Base-by-base conservation (phyloP, 768 basidiomycete species). In the Trametes cubensis region DNA sequence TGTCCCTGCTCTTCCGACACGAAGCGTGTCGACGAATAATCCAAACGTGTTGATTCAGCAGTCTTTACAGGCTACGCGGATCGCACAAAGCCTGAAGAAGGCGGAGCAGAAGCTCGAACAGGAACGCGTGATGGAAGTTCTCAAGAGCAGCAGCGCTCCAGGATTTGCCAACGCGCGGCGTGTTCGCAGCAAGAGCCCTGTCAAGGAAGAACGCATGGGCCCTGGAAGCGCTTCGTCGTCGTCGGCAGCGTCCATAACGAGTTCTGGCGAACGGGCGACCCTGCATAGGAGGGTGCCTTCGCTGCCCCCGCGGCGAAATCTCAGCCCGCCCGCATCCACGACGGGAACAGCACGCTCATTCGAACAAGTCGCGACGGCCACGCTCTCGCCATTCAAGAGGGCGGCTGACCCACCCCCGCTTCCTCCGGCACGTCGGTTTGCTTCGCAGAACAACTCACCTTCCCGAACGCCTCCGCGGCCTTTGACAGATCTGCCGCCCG, bases 51-150 rank as follows among this genome's bases (percentile, higher is more conserved):
- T 84, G 23, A 87, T 85, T 13, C 79, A 82, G 61, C 89, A 92
- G 72, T 86, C 84, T 21, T 75, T 93, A 0, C 85, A 88, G 55
- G 91, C 91, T 6, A 85, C 83, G 60, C 89, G 89, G 68, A 82
- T 83, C 0, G 90, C 83, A 1, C 86, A 89, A 71, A 81, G 81
- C 4, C 77, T 90, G 73, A 89, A 90, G 73, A 82, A 83, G 50
- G 85, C 83, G 0, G 87, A 91, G 67, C 84, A 83, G 44, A 79
- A 83, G 63, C 77, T 90, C 18, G 88, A 89, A 71, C 83, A 84
- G 65, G 87, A 88, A 69, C 79, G 90, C 11, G 82, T 90, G 20
- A 76, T 90, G 62, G 83, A 86, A 71, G 85, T 92, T 13, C 77
- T 92, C 34, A 88, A 87, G 73, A 87, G 86, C 65, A 87, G 86